phyloP scores from a whole-genome alignment of 2,329 filamentous ascomycete species.

The Cladophialophora immunda region DNA sequence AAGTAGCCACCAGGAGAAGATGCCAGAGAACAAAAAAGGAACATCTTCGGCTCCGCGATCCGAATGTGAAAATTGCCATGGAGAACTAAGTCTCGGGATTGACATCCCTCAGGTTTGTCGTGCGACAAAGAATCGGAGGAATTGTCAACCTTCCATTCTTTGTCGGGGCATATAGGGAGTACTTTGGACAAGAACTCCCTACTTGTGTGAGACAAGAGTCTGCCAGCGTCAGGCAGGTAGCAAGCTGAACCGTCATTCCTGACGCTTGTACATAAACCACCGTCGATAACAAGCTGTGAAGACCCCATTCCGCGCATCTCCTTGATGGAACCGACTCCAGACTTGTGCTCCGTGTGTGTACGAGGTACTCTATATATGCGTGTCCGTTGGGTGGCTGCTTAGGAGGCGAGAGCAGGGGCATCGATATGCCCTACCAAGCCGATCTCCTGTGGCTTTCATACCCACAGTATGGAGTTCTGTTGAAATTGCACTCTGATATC shows the following conservation, averaged over 20 bases:
- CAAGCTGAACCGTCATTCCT: neutral
- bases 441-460: neutral
- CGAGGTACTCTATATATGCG: neutral
- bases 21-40: neutral
- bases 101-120: conserved; percentile 1
- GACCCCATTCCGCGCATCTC: neutral
- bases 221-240: too few relatives aligned
- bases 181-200: too few relatives aligned
- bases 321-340: neutral
- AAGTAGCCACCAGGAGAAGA: neutral
- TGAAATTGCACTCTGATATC: neutral
- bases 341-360: neutral
- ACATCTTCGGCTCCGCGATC: neutral
- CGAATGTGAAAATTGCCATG: neutral
- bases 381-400: neutral
- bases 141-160: neutral
- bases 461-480: neutral
- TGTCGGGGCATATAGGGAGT: neutral
- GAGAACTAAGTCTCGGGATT: conserved; percentile 1
- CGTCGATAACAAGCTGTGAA: neutral
- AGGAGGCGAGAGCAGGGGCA: neutral
- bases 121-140: neutral
- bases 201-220: too few relatives aligned
- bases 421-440: neutral
- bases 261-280: neutral